Evolutionary conservation across 129 eudicot species (phyloP).

Genomic region (Pittosporum tobira): DNA sequence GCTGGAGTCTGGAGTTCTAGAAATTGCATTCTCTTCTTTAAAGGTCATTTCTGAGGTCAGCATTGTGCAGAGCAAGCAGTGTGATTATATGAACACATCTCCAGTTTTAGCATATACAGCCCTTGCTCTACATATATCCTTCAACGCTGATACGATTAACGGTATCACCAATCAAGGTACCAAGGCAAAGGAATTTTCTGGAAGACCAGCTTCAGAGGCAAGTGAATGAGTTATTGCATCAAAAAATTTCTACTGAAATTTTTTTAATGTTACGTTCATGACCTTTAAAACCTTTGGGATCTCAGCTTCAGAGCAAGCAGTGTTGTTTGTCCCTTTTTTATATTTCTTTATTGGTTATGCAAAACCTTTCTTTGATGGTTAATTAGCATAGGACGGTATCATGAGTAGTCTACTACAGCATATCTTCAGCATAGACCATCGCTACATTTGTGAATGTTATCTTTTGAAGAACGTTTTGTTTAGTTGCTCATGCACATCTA

Average conservation of each 20-base stretch:
- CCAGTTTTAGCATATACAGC: constrained; percentile 54
- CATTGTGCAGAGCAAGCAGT: constrained; percentile 46
- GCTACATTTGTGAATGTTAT: too few species aligned
- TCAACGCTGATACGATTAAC: constrained; percentile 25
- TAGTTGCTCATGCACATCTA: constrained; percentile 8
- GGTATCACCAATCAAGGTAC: constrained; percentile 17
- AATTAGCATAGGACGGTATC: background rate
- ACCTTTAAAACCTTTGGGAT: too few species aligned
- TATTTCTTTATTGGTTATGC: background rate
- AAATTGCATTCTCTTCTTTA: constrained; percentile 35
- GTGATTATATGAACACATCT: constrained; percentile 36
- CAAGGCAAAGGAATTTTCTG: constrained; percentile 16
- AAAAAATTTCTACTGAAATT: background rate
- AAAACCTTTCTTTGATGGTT: too few species aligned
- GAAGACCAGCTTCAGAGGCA: constrained; percentile 40
- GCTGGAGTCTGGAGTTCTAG: constrained; percentile 35
- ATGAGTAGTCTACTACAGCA: background rate
- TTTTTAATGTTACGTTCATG: background rate
- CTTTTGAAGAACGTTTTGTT: constrained; percentile 1
- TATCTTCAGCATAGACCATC: background rate
- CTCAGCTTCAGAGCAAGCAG: too few species aligned
- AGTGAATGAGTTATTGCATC: constrained; percentile 21
- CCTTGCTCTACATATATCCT: constrained; percentile 61
- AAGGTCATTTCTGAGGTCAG: constrained; percentile 68
- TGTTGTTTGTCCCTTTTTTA: background rate